Conservation (phyloP, 2,329 filamentous ascomycete genomes). For the Hymenoscyphus repandus region DNA sequence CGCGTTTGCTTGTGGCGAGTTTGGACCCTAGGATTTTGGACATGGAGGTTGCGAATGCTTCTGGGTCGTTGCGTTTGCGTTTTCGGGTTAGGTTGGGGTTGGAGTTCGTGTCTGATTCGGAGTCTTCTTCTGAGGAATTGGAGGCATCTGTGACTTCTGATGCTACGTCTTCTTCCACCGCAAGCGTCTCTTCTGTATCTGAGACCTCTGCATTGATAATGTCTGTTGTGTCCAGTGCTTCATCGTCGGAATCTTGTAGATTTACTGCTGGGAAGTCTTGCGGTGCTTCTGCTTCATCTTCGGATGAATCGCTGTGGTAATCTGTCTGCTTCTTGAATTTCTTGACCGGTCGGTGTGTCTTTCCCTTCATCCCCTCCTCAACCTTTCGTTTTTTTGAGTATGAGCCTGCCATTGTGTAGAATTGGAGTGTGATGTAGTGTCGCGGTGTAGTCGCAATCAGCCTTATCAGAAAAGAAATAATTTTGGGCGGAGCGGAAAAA, state of each 20-base stretch:
- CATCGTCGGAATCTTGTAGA: constrained; percentile 37
- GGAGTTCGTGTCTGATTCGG: constrained; percentile 36
- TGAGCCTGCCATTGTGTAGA: constrained; percentile 27
- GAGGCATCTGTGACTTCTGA: constrained; percentile 33
- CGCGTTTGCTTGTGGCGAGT: constrained; percentile 71
- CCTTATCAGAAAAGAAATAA: neutral
- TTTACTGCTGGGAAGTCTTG: constrained; percentile 45
- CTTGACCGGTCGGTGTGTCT: constrained; percentile 43
- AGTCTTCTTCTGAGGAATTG: constrained; percentile 33
- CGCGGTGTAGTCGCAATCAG: neutral
- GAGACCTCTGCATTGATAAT: constrained; percentile 22
- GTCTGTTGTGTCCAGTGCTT: constrained; percentile 26
- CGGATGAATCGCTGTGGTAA: constrained; percentile 58
- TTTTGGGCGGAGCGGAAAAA: neutral
- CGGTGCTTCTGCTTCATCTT: constrained; percentile 29
- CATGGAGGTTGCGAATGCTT: constrained; percentile 87
- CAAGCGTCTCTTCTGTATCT: constrained; percentile 23
- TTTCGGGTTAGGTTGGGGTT: constrained; percentile 42
- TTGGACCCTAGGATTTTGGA: constrained; percentile 90
- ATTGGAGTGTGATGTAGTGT: too few species aligned
- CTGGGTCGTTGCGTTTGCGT: constrained; percentile 86
- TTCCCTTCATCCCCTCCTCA: constrained; percentile 51
- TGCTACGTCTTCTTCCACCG: constrained; percentile 19
- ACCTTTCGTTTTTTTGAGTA: constrained; percentile 50
- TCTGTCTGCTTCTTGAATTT: constrained; percentile 57